Evolutionary conservation across 2,329 filamentous ascomycete species (phyloP), one percentile per base, ranked within the genome.

Genomic region (Colletotrichum kahawae): DNA sequence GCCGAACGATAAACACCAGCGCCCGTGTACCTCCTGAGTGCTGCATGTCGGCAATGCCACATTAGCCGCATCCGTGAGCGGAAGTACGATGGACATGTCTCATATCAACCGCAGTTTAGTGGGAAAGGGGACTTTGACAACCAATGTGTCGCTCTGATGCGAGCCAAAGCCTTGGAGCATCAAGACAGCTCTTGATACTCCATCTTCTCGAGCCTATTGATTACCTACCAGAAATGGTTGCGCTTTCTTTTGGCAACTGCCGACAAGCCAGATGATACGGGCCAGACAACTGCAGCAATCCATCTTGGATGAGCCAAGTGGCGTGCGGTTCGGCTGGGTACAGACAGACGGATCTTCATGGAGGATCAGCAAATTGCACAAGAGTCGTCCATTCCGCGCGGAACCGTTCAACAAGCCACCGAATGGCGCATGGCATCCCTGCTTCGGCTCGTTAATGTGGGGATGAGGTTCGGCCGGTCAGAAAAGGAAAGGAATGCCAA

Each of bases 401-500:
- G 67, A 64, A 60, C 36, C 27, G 27, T 66, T 54, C 33, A 67
- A 48, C 27, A 57, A 67, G 34, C 56, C 62, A 59, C 57, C 27
- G 21, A 16, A 62, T 62, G 68, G 67, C 56, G 56, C 72, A 75
- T 72, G 68, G 31, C 43, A 75, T 75, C 72, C 72, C 69, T 72
- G 68, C 57, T 64, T 24, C 62, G 43, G 38, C 43, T 62, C 31
- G 24, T 43, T 72, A 13, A 18, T 36, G 67, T 54, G 31, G 62
- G 54, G 48, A 54, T 51, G 60, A 62, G 24, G 57, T 63, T 57
- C 54, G 31, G 57, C 57, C 33, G 43, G n/a, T 48, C 12, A 21
- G 24, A 27, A 27, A 27, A 27, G 24, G 38, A 9, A 48, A n/a
- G 9, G 3, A n/a, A 3, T 6, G 10, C 10, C 3, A n/a, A 5